Conservation (phyloP, 23 red algal species). For the Gracilaria domingensis region DNA sequence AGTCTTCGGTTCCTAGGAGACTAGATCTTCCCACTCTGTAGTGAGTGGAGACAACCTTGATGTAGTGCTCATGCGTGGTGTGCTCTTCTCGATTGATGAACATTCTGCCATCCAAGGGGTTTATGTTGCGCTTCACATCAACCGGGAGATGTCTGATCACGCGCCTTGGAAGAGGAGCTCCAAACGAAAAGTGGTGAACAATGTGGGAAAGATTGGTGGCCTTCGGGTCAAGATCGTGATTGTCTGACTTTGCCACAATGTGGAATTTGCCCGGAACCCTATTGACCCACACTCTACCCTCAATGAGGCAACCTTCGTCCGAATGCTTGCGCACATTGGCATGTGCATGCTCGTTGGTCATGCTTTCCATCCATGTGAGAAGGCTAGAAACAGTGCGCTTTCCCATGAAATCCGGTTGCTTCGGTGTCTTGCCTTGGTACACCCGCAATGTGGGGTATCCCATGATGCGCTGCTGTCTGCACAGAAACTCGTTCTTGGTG, state of each 20-base stretch:
- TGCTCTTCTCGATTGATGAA: constrained; percentile 75
- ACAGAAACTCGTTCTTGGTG: constrained; percentile 72
- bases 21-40: constrained; percentile 81
- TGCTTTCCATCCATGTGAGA: constrained; percentile 75
- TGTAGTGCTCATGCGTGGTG: constrained; percentile 79
- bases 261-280: constrained; percentile 81
- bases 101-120: constrained; percentile 71
- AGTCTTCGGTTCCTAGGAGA: constrained; percentile 50
- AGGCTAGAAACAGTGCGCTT: constrained; percentile 75
- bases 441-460: constrained; percentile 79
- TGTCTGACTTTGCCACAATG: constrained; percentile 73
- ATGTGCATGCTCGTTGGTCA: constrained; percentile 84
- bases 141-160: constrained; percentile 65
- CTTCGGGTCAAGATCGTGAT: constrained; percentile 76
- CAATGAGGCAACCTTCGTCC: constrained; percentile 80
- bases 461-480: constrained; percentile 56
- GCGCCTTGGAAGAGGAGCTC: constrained; percentile 48
- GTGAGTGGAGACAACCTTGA: constrained; percentile 82
- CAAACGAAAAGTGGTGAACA: constrained; percentile 87
- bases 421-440: constrained; percentile 53
- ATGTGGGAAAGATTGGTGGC: constrained; percentile 80
- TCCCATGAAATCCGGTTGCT: constrained; percentile 68
- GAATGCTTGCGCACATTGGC: constrained; percentile 27
- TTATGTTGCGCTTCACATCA: constrained; percentile 66
- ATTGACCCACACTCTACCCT: constrained; percentile 80